Evolutionary conservation across 495 filamentous ascomycete species (phyloP).

Genomic region (Penicillium angulare): DNA sequence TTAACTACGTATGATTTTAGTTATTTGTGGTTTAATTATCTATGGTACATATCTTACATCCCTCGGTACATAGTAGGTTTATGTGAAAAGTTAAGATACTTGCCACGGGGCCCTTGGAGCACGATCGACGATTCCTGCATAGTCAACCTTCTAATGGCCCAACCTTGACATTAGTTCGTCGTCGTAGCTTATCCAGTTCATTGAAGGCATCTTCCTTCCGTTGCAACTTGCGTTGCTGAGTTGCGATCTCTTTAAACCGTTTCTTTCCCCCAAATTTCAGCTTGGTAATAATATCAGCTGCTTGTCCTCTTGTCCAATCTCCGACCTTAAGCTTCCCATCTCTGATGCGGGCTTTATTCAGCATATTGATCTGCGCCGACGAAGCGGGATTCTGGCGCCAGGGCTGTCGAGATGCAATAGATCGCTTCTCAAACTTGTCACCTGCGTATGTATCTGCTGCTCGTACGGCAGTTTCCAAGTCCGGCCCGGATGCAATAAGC

Average conservation of each 20-base stretch:
- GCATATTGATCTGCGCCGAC: constrained; percentile 62
- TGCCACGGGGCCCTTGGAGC: too few relatives aligned
- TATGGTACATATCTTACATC: too few relatives aligned
- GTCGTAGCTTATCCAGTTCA: constrained; percentile 29
- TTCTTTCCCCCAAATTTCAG: constrained; percentile 78
- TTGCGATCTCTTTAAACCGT: constrained; percentile 53
- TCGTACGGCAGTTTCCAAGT: constrained; percentile 70
- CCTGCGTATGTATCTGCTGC: constrained; percentile 79
- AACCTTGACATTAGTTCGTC: constrained; percentile 56
- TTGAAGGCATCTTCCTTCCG: constrained; percentile 33
- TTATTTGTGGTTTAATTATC: too few relatives aligned
- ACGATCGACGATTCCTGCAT: too few relatives aligned
- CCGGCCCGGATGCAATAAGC: constrained; percentile 54
- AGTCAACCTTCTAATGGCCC: constrained; percentile 53
- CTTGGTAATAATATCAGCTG: constrained; percentile 91
- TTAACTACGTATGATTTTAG: too few relatives aligned
- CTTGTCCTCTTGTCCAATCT: constrained; percentile 74
- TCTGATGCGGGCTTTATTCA: constrained; percentile 64
- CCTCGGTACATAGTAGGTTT: too few relatives aligned
- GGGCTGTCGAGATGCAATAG: constrained; percentile 54
- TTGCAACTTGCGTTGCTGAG: constrained; percentile 35
- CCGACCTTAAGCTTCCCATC: constrained; percentile 51
- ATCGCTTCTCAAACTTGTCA: constrained; percentile 55
- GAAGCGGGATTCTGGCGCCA: constrained; percentile 73
- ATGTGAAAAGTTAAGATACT: too few relatives aligned